Base-by-base conservation (phyloP, 176 grass and related monocot genomes). In the Phoenix dactylifera region DNA sequence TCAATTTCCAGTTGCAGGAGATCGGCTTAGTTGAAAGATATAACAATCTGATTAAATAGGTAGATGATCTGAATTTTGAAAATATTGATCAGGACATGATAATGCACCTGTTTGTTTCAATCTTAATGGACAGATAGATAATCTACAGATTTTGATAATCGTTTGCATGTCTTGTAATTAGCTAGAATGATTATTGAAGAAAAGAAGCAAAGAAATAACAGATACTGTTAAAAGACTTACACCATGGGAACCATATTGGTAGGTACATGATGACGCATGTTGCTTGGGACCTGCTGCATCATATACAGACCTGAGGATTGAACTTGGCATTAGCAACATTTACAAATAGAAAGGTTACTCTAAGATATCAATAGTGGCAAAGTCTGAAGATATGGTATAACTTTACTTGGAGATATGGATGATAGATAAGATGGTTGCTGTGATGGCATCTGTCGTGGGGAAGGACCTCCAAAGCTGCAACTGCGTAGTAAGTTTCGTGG, bases 281-380 rank as follows among this genome's bases (percentile, higher is more conserved):
- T 78, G 57, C 66, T 84, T 62, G 75, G 81, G 73, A 62, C 24
- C 66, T 89, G 84, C 62, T 83, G 87, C 76, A 83, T 85, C 87
- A 80, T 82, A 63, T 83, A 86, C 70, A 77, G 87, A 39, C 79
- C 93, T 98, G 84, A 81, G 70, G 23, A 78, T 77, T 60, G 16
- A 24, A 29, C 19, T 24, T 55, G 4, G 7, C 15, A 63, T 62
- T 72, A 59, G 30, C 15, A 70, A 70, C 22, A 44, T 22, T 28
- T 51, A 7, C 18, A 51, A 26, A 64, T 53, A 7, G 30, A 16
- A 59, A 3, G 35, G 2, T 9, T 24, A 26, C 5, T 32, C 7
- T 49, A 15, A 67, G 18, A 53, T 54, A 14, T 22, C 50, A 69
- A 61, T 5, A 63, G 17, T 16, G 17, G 7, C 19, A 74, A 17